Conservation (phyloP, 2,329 filamentous ascomycete genomes). For the Aureobasidium sp. region DNA sequence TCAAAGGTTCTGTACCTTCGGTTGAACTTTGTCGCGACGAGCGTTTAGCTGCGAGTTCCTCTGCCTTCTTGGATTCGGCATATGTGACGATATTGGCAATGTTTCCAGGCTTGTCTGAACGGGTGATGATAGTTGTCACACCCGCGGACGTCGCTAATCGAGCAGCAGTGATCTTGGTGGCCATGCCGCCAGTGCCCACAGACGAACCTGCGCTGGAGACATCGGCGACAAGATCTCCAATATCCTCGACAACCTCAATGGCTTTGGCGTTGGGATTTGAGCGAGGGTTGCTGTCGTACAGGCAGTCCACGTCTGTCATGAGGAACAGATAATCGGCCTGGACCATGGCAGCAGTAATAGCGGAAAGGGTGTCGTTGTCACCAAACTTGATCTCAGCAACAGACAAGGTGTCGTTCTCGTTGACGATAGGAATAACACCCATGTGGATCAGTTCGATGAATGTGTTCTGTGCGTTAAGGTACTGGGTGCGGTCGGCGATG, state of each 20-base stretch:
- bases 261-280: conserved; percentile 75
- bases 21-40: neutral
- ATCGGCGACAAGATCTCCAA: conserved; percentile 72
- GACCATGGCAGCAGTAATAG: conserved; percentile 95
- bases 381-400: conserved; percentile 99
- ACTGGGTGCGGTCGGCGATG: conserved; percentile 92
- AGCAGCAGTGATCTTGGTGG: conserved; percentile 92
- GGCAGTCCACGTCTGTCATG: conserved; percentile 97
- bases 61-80: conserved; percentile 54
- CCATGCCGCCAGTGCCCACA: conserved; percentile 92
- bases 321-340: conserved; percentile 94
- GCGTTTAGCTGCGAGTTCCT: conserved; percentile 9
- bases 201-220: conserved; percentile 84
- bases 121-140: conserved; percentile 91
- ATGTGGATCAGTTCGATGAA: conserved; percentile 83
- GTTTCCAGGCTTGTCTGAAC: conserved; percentile 87
- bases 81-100: conserved; percentile 80
- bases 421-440: conserved; percentile 96
- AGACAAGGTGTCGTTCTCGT: conserved; percentile 94
- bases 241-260: conserved; percentile 89
- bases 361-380: conserved; percentile 94
- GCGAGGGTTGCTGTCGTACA: conserved; percentile 93
- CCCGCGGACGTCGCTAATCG: conserved; percentile 86
- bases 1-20: neutral
- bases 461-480: conserved; percentile 93